Conservation (phyloP, 139 green algal species). For the Chlamydomonas sphaeroides region DNA sequence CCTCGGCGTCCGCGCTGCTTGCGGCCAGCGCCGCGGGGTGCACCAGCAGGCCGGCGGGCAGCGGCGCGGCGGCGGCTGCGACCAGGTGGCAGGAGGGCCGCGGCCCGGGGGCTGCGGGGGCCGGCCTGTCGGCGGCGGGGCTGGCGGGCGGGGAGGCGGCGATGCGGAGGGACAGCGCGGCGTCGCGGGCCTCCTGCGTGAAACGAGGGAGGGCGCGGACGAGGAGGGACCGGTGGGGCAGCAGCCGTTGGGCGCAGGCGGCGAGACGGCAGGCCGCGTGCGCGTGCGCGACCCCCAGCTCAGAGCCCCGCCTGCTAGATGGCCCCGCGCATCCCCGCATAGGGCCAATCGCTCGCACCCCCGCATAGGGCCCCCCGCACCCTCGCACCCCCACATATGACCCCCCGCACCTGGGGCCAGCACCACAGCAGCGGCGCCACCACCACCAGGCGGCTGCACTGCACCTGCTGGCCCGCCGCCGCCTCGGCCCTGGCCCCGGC, state of each 20-base stretch:
- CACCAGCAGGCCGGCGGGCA: conserved; percentile 31
- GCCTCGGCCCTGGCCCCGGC: background rate
- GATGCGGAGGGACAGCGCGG: conserved; percentile 9
- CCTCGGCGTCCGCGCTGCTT: background rate
- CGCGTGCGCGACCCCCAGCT: too few species aligned
- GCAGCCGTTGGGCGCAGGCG: too few species aligned
- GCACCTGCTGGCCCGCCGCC: background rate
- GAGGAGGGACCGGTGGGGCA: background rate
- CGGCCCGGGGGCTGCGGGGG: background rate
- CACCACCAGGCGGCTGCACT: background rate
- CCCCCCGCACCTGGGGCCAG: conserved; percentile 16
- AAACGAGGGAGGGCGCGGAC: background rate
- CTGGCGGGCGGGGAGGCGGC: background rate
- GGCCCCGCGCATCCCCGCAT: too few species aligned
- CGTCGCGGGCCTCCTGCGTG: conserved; percentile 15
- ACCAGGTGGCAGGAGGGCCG: background rate
- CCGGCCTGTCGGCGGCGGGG: background rate
- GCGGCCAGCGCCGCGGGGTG: background rate
- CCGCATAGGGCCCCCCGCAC: too few species aligned
- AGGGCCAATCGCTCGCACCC: too few species aligned
- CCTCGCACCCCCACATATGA: background rate
- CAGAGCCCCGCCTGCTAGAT: too few species aligned
- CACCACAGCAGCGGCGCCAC: conserved; percentile 32
- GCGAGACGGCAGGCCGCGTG: too few species aligned
- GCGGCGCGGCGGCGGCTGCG: background rate